A percentile compares a stretch with the other conserved stretches of the same genome.
phyloP scores from a whole-genome alignment of 139 green algal species.

The Ostreobium quekettii region DNA sequence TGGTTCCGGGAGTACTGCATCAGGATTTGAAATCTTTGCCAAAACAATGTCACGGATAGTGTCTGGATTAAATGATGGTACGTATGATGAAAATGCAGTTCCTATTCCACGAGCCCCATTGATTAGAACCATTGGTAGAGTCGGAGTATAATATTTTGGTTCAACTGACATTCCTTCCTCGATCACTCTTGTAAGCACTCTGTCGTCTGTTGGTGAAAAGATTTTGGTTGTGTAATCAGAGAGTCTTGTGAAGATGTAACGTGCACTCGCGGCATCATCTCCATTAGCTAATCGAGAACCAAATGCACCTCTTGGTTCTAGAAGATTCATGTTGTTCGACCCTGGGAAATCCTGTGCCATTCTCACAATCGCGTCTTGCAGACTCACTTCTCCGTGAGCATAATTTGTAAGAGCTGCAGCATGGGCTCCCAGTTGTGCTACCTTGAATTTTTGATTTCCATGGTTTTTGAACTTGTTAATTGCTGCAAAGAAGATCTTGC shows the following conservation, averaged over 20 bases:
- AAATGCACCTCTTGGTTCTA: slow-evolving; percentile 19
- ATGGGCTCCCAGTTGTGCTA: slow-evolving; percentile 23
- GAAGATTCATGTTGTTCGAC: slow-evolving; percentile 23
- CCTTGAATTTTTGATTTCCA: slow-evolving; percentile 9
- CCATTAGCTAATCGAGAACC: slow-evolving; percentile 21
- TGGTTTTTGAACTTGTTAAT: neutral
- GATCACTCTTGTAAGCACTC: neutral
- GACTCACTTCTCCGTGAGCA: slow-evolving; percentile 23
- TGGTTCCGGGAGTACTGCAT: too few relatives aligned
- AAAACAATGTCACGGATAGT: too few relatives aligned
- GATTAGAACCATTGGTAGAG: slow-evolving; percentile 20
- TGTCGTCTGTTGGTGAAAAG: slow-evolving; percentile 10
- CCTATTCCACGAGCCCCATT: slow-evolving; percentile 21
- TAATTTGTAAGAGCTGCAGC: slow-evolving; percentile 10
- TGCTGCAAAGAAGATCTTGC: slow-evolving; percentile 19
- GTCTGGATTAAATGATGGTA: slow-evolving; percentile 20
- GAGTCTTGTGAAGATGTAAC: slow-evolving; percentile 28
- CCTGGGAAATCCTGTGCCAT: slow-evolving; percentile 34
- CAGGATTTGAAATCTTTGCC: too few relatives aligned
- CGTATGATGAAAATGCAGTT: slow-evolving; percentile 16
- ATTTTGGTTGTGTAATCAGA: neutral
- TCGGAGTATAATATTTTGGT: slow-evolving; percentile 10
- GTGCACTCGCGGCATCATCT: slow-evolving; percentile 8
- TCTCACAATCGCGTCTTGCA: slow-evolving; percentile 19
- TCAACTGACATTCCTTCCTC: slow-evolving; percentile 17